Percentiles rank a stretch among this genome's conserved stretches.
These are phyloP conservation scores for Cyanodermella asteris DNA, from an alignment of 2,329 filamentous ascomycete species.

Conservation along the genomic window DNA sequence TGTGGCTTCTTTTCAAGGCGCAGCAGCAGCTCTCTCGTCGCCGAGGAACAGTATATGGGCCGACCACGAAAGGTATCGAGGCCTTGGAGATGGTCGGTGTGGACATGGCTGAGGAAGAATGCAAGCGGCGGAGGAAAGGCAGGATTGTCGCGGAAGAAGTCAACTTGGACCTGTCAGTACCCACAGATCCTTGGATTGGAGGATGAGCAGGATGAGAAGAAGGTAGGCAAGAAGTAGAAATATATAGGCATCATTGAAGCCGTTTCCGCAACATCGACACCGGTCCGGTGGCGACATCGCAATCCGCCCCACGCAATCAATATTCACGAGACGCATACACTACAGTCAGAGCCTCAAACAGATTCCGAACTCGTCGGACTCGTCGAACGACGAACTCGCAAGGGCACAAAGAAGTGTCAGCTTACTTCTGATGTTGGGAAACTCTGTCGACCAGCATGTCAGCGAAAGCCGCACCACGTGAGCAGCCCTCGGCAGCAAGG, in stretches of 20 bases:
- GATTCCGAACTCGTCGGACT: too few relatives aligned
- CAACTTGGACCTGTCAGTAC: conserved; percentile 30
- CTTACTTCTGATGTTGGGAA: conserved; percentile 52
- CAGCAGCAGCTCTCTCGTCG: conserved; percentile 59
- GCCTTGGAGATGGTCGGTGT: conserved; percentile 71
- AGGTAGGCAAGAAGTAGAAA: too few relatives aligned
- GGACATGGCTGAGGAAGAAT: conserved; percentile 79
- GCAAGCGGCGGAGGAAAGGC: conserved; percentile 43
- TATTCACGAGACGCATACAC: too few relatives aligned
- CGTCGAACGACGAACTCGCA: conserved; percentile 5
- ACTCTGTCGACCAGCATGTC: conserved; percentile 29
- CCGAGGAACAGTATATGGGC: conserved; percentile 77
- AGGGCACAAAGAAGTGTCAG: conserved; percentile 3
- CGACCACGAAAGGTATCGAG: conserved; percentile 55
- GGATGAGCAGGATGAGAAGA: too few relatives aligned
- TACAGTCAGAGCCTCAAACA: too few relatives aligned
- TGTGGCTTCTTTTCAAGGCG: conserved; percentile 58
- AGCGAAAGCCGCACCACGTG: background rate
- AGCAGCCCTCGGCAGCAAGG: conserved; percentile 1
- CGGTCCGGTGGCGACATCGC: too few relatives aligned
- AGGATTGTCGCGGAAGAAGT: conserved; percentile 49
- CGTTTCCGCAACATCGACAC: too few relatives aligned
- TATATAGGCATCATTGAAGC: too few relatives aligned
- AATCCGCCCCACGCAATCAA: too few relatives aligned
- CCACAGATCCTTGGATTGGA: too few relatives aligned